Percentiles rank a stretch among this genome's conserved stretches.
Evolutionary conservation across 345 rosid species (phyloP).

Genomic region (Jatropha curcas): DNA sequence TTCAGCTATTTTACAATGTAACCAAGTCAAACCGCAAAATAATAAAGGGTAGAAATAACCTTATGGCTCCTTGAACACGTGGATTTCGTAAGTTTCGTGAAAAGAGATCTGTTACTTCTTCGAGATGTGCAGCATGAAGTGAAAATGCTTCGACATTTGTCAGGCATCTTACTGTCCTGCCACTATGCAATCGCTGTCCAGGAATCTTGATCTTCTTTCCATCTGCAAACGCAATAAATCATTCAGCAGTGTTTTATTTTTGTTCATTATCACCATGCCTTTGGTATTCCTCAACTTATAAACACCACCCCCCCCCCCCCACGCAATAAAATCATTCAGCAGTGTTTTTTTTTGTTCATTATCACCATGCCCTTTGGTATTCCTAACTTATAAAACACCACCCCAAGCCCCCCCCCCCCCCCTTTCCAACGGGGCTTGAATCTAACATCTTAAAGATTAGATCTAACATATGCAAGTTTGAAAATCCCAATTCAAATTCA

Average conservation of each 20-base stretch:
- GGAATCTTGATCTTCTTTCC: conserved; percentile 46
- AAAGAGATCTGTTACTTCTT: conserved; percentile 76
- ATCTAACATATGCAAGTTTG: background rate
- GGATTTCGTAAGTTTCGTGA: conserved; percentile 61
- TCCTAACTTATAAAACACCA: background rate
- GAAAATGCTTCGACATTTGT: conserved; percentile 88
- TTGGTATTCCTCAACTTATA: background rate
- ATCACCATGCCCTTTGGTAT: background rate
- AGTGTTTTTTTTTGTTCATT: background rate
- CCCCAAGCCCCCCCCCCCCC: background rate
- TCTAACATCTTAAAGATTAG: background rate
- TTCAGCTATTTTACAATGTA: background rate
- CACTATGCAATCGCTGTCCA: conserved; percentile 51
- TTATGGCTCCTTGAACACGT: conserved; percentile 83
- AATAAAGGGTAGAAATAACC: conserved; percentile 34
- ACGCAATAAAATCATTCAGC: background rate
- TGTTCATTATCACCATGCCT: background rate
- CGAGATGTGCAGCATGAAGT: conserved; percentile 70
- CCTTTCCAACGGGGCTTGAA: background rate
- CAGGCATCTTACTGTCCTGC: conserved; percentile 60
- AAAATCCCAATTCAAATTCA: background rate
- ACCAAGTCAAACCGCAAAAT: background rate
- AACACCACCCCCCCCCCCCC: background rate
- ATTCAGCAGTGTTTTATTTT: background rate
- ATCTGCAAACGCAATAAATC: conserved; percentile 37